Evolutionary conservation across 2,329 filamentous ascomycete species (phyloP).

Genomic region (Fusarium chaquense): DNA sequence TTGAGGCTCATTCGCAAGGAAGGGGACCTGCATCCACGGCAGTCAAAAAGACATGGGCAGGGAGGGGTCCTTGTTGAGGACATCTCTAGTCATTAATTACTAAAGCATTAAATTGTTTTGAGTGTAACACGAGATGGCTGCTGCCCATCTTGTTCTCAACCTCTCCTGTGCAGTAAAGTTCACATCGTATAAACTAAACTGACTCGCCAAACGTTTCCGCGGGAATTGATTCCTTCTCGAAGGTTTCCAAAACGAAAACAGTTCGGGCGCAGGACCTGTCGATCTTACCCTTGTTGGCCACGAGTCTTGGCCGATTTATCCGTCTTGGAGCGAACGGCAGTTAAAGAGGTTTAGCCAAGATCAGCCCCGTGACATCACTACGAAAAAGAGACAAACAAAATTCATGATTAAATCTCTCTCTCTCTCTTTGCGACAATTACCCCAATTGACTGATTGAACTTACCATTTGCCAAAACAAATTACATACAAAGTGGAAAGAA

Average conservation of each 20-base stretch:
- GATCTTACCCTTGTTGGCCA: neutral
- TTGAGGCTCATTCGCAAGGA: neutral
- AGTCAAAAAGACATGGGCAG: neutral
- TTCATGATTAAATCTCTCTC: neutral
- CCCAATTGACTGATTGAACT: neutral
- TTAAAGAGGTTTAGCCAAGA: neutral
- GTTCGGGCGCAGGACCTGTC: neutral
- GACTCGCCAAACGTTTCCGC: neutral
- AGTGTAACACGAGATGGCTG: neutral
- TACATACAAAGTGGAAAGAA: neutral
- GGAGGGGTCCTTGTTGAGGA: neutral
- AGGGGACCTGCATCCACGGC: slow-evolving; percentile 1
- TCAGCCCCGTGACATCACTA: neutral
- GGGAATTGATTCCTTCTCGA: slow-evolving; percentile 1
- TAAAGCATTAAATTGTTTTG: no score
- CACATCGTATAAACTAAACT: neutral
- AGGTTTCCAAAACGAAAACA: neutral
- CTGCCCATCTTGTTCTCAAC: no score
- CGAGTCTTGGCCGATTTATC: slow-evolving; percentile 1
- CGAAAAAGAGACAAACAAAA: neutral
- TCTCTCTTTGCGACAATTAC: neutral
- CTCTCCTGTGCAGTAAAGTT: neutral
- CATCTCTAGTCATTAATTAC: neutral
- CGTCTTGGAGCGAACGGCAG: slow-evolving; percentile 1
- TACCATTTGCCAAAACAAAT: neutral